A percentile compares a stretch with the other conserved stretches of the same genome.
phyloP scores from a whole-genome alignment of 371 early-diverging fungal species.

The Umbelopsis sp. region DNA sequence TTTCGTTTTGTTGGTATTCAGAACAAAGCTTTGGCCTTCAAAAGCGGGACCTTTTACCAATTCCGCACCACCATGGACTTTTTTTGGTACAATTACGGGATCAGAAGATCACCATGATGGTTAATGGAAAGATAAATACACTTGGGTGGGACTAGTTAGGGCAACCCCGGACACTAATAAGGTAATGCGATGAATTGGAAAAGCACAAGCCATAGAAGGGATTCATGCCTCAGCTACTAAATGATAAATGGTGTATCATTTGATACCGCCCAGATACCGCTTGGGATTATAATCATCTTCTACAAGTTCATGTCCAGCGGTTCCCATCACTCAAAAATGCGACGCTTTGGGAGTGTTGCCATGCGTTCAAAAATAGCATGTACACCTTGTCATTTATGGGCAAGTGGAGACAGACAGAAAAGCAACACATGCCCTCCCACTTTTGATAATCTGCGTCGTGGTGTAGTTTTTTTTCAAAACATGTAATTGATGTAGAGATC shows the following conservation, averaged over 20 bases:
- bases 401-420: conserved; percentile 3
- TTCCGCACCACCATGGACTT: too few species aligned
- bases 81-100: too few species aligned
- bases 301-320: too few species aligned
- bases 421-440: background rate
- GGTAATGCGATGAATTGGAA: background rate
- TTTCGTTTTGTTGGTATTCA: too few species aligned
- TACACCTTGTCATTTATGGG: conserved; percentile 16
- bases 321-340: too few species aligned
- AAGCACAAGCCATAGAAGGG: background rate
- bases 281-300: too few species aligned
- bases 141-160: background rate
- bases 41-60: too few species aligned
- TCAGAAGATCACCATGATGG: too few species aligned
- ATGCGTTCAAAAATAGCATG: conserved; percentile 8
- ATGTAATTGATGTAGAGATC: background rate
- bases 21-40: too few species aligned
- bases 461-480: background rate
- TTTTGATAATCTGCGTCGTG: background rate
- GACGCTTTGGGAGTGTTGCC: background rate
- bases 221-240: background rate
- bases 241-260: too few species aligned
- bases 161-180: background rate
- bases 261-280: too few species aligned
- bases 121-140: too few species aligned